Evolutionary conservation across 148 eudicot genomes (phyloP).

Genomic region (Chenopodium quinoa): DNA sequence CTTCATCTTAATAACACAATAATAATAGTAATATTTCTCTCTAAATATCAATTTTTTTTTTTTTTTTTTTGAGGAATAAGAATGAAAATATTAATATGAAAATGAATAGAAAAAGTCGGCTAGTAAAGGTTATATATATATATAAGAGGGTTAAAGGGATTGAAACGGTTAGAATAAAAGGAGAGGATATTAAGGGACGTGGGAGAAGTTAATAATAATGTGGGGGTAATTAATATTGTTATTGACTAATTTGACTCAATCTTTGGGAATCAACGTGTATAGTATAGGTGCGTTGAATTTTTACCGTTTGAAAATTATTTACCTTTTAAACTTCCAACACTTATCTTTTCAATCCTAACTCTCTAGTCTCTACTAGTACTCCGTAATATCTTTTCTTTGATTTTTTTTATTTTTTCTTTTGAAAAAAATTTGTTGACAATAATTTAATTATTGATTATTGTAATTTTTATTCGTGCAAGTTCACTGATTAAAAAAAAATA

Average conservation of each 20-base stretch:
- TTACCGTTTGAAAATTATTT: background rate
- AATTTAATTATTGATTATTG: too few relatives aligned
- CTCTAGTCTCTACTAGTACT: too few relatives aligned
- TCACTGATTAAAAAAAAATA: too few relatives aligned
- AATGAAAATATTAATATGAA: background rate
- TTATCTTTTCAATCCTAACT: background rate
- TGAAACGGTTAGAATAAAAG: conserved; percentile 15
- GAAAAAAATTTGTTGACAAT: too few relatives aligned
- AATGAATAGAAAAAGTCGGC: background rate
- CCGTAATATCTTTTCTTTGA: background rate
- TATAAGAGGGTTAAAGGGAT: background rate
- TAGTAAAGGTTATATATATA: background rate
- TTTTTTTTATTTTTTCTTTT: too few relatives aligned
- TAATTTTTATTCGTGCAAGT: too few relatives aligned
- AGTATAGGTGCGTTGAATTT: background rate
- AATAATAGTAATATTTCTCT: background rate
- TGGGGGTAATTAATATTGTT: conserved; percentile 1
- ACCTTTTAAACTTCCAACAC: background rate
- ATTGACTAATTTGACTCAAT: background rate
- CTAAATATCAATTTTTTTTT: background rate
- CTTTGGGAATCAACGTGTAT: background rate
- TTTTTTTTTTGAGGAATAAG: background rate
- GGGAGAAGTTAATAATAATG: conserved; percentile 15
- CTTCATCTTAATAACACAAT: background rate
- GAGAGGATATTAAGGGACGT: conserved; percentile 24